phyloP scores from a whole-genome alignment of 352 stramenopile genomes.

The Blastocystis sp. region DNA sequence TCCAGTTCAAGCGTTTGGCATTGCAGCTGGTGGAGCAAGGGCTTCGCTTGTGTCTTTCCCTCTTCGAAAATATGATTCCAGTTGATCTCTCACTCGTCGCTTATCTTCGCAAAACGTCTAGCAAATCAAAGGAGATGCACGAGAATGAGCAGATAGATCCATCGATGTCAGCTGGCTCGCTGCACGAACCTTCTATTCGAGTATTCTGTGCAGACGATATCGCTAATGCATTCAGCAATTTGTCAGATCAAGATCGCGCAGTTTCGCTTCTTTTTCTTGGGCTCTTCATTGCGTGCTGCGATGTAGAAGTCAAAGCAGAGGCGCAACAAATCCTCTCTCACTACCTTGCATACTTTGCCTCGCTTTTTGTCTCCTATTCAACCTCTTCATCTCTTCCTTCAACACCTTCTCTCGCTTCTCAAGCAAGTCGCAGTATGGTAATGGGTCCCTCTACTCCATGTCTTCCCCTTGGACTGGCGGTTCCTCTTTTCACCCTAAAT shows the following conservation, averaged over 20 bases:
- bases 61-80: neutral
- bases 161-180: neutral
- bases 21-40: neutral
- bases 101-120: neutral
- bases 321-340: neutral
- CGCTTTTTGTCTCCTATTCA: neutral
- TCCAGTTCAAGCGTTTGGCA: neutral
- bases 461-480: neutral
- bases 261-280: neutral
- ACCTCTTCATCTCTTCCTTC: neutral
- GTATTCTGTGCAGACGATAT: neutral
- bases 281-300: constrained; percentile 3
- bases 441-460: neutral
- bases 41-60: neutral
- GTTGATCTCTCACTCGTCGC: neutral
- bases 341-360: neutral
- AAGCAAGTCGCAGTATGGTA: neutral
- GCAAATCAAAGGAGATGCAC: neutral
- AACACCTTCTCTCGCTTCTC: neutral
- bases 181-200: neutral
- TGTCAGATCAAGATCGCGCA: neutral
- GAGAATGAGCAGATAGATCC: neutral
- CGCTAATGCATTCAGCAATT: neutral
- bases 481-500: neutral
- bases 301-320: neutral